Conservation (phyloP, 768 basidiomycete species). For the Gelatoporia subvermispora region DNA sequence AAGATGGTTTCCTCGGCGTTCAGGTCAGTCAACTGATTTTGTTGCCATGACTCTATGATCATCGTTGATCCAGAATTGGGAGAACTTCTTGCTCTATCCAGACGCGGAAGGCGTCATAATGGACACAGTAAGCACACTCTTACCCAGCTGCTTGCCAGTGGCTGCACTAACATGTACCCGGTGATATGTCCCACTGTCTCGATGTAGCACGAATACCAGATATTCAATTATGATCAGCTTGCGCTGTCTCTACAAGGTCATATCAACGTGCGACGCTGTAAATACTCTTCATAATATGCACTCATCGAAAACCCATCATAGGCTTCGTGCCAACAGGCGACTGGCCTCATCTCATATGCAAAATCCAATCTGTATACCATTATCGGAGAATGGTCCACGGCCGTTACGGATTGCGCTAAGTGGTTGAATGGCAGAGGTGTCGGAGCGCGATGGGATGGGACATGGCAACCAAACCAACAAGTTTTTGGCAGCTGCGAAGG, state of each 20-base stretch:
- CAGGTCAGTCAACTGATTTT: conserved; percentile 37
- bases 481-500: conserved; percentile 59
- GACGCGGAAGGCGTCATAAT: conserved; percentile 55
- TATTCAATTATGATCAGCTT: conserved; percentile 59
- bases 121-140: conserved; percentile 49
- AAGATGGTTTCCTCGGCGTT: conserved; percentile 66
- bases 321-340: conserved; percentile 52
- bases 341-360: conserved; percentile 42
- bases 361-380: conserved; percentile 64
- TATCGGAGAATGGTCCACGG: conserved; percentile 77
- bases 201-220: conserved; percentile 66
- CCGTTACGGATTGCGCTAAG: conserved; percentile 67
- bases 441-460: conserved; percentile 68
- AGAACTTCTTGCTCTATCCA: conserved; percentile 50
- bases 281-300: not conserved
- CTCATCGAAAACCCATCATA: conserved; percentile 8
- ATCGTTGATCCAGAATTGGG: conserved; percentile 43
- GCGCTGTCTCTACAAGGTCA: conserved; percentile 51
- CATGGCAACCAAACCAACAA: conserved; percentile 37
- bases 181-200: not conserved
- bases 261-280: conserved; percentile 34
- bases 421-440: conserved; percentile 78
- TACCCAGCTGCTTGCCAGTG: too few species aligned
- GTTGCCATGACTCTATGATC: not conserved
- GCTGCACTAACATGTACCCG: too few species aligned